Evolutionary conservation across 108 stramenopile genomes (phyloP).

Genomic region (Seminavis robusta): DNA sequence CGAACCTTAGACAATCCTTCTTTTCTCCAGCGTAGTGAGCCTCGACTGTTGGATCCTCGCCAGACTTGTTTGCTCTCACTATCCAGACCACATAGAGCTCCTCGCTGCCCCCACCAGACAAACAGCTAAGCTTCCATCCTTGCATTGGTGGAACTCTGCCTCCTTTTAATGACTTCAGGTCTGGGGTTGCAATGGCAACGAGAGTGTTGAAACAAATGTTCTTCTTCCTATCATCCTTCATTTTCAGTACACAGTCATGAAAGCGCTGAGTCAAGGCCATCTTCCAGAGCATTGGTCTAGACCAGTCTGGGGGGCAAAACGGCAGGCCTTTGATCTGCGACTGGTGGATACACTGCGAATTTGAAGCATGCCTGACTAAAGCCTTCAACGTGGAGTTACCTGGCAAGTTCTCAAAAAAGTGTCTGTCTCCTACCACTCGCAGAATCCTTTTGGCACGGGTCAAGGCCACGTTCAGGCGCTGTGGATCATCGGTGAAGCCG

Average conservation of each 20-base stretch:
- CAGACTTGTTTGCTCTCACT: conserved; percentile 8
- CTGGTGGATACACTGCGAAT: neutral
- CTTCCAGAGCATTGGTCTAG: conserved; percentile 3
- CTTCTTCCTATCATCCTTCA: conserved; percentile 10
- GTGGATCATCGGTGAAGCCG: conserved; percentile 82
- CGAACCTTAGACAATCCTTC: conserved; percentile 14
- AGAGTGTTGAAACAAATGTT: conserved; percentile 22
- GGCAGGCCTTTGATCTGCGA: neutral
- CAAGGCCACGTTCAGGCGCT: conserved; percentile 89
- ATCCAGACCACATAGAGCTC: conserved; percentile 15
- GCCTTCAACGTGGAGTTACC: neutral
- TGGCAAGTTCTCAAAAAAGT: neutral
- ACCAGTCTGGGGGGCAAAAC: conserved; percentile 8
- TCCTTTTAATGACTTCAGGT: neutral
- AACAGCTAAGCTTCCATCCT: no score
- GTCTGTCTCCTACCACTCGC: conserved; percentile 21
- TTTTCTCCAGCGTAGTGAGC: conserved; percentile 24
- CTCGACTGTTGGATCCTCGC: conserved; percentile 16
- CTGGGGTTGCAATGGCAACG: conserved; percentile 19
- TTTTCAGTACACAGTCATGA: conserved; percentile 9
- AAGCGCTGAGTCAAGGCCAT: conserved; percentile 15
- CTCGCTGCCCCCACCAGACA: no score
- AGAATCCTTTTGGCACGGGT: conserved; percentile 56
- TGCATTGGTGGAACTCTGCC: no score
- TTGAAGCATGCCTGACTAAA: neutral